These are phyloP conservation scores for Brassica rapa DNA, from an alignment of 345 rosid genomes.

Conservation along the genomic window DNA sequence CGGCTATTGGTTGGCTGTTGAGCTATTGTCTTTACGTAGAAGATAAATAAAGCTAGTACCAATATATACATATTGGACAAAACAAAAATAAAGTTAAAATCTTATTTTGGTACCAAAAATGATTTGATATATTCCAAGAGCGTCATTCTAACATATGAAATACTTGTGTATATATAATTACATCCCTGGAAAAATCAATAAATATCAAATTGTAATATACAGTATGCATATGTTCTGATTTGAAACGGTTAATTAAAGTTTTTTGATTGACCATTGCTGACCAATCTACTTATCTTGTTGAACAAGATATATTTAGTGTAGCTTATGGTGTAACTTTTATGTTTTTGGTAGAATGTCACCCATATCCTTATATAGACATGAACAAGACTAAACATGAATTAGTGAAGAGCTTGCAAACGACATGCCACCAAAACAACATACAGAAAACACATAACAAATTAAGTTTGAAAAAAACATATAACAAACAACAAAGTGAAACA, in stretches of 20 bases:
- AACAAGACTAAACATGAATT: neutral
- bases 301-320: neutral
- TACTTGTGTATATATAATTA: neutral
- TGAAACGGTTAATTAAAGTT: no score
- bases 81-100: conserved; percentile 17
- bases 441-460: conserved; percentile 8
- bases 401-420: conserved; percentile 26
- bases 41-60: conserved; percentile 65
- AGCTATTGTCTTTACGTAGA: conserved; percentile 68
- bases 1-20: conserved; percentile 37
- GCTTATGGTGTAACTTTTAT: neutral
- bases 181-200: neutral
- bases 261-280: neutral
- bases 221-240: neutral
- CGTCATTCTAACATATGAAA: conserved; percentile 19
- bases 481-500: conserved; percentile 10
- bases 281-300: neutral
- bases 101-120: conserved; percentile 36
- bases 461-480: neutral
- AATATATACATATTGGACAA: conserved; percentile 24
- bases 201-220: neutral
- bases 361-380: neutral
- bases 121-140: conserved; percentile 25
- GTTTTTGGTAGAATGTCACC: neutral
- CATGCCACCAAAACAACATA: conserved; percentile 31